These are phyloP conservation scores for Argentina anserina DNA, from an alignment of 306 rosid species.

Conservation along the genomic window DNA sequence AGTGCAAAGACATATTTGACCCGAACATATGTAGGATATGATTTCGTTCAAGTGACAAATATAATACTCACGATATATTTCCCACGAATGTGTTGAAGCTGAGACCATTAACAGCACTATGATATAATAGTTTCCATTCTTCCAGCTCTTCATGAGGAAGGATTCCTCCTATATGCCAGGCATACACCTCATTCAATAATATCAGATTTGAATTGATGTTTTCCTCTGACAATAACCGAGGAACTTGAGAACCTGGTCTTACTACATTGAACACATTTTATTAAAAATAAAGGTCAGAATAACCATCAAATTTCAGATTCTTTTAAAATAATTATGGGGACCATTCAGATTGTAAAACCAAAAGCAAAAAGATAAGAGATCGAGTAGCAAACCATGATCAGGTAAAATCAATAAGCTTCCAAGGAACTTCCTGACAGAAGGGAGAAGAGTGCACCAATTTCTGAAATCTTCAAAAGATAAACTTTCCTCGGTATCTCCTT, in stretches of 20 bases:
- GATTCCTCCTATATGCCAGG: conserved; percentile 95
- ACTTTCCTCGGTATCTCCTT: conserved; percentile 34
- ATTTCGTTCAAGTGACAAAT: background rate
- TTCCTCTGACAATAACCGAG: conserved; percentile 47
- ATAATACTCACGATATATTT: conserved; percentile 70
- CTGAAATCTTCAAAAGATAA: conserved; percentile 78
- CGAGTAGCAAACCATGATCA: conserved; percentile 48
- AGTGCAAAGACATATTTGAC: background rate
- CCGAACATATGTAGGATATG: background rate
- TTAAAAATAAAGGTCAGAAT: conserved; percentile 20
- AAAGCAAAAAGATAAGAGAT: conserved; percentile 5
- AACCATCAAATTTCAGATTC: conserved; percentile 7
- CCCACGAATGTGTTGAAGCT: conserved; percentile 95
- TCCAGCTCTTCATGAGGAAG: conserved; percentile 69
- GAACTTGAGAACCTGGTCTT: conserved; percentile 69
- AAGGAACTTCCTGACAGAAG: conserved; percentile 74
- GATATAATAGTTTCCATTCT: conserved; percentile 90
- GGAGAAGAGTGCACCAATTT: conserved; percentile 71
- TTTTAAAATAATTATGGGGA: conserved; percentile 5
- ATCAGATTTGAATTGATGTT: conserved; percentile 43
- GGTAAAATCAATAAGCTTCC: conserved; percentile 75
- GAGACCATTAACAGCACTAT: conserved; percentile 76
- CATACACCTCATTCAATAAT: conserved; percentile 69
- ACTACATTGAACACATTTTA: conserved; percentile 33
- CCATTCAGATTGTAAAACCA: conserved; percentile 2